These are phyloP conservation scores for Fusarium mexicanum DNA, from an alignment of 2,329 filamentous ascomycete genomes.

Conservation along the genomic window DNA sequence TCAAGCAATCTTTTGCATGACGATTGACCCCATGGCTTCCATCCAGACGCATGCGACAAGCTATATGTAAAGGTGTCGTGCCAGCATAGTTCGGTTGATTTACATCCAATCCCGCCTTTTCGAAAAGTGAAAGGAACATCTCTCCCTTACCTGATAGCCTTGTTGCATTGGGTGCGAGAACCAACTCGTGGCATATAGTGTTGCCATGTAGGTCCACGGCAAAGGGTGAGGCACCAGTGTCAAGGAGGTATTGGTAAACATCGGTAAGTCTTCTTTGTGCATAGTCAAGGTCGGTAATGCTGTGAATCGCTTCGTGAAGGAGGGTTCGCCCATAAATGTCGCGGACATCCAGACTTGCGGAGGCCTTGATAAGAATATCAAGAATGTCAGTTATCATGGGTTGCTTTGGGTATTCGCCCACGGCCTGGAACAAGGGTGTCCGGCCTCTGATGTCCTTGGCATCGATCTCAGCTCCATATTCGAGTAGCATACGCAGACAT, in stretches of 20 bases:
- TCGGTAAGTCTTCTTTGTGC: neutral
- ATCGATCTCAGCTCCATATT: conserved; percentile 10
- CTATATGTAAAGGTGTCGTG: conserved; percentile 26
- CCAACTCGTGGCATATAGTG: conserved; percentile 26
- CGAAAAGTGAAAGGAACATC: neutral
- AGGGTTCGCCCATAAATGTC: conserved; percentile 20
- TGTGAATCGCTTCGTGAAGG: conserved; percentile 14
- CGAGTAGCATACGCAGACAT: neutral
- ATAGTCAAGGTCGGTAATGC: neutral
- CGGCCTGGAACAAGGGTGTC: conserved; percentile 12
- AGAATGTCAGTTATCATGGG: neutral
- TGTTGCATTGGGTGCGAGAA: neutral
- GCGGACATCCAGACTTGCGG: neutral
- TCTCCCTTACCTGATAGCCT: neutral
- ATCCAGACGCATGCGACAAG: neutral
- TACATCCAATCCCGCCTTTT: conserved; percentile 4
- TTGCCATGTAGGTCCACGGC: conserved; percentile 24
- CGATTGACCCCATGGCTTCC: neutral
- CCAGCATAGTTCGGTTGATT: conserved; percentile 18
- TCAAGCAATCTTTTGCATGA: neutral
- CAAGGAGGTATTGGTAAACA: conserved; percentile 10
- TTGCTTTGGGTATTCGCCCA: neutral
- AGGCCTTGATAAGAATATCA: neutral
- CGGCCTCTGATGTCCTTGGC: conserved; percentile 9
- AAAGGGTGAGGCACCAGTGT: conserved; percentile 15